phyloP scores from a whole-genome alignment of 1,284 basidiomycete genomes.

The Caloboletus firmus region DNA sequence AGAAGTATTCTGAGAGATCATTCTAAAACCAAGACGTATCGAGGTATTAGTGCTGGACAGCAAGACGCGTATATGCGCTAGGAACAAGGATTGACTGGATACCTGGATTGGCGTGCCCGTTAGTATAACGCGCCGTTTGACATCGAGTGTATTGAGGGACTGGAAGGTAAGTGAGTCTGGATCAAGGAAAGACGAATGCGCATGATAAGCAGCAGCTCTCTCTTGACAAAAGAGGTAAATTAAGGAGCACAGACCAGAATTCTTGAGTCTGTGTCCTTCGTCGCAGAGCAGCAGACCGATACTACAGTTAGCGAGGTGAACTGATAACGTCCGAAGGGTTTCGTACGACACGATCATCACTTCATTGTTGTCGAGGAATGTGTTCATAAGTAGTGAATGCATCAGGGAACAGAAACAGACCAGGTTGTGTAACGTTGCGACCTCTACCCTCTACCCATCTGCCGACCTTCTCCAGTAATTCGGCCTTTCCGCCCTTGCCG shows the following conservation, averaged over 20 bases:
- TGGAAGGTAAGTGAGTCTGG: constrained; percentile 88
- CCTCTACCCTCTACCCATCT: constrained; percentile 88
- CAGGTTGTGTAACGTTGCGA: constrained; percentile 85
- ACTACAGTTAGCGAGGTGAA: constrained; percentile 72
- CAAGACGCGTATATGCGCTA: constrained; percentile 4
- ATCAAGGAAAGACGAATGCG: constrained; percentile 1
- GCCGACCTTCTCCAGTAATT: constrained; percentile 74
- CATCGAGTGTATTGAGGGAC: constrained; percentile 82
- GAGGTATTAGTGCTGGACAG: too few relatives aligned
- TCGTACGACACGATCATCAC: constrained; percentile 99
- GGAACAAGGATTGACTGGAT: background rate
- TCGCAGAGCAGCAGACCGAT: constrained; percentile 95
- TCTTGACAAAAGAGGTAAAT: background rate
- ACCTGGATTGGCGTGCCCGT: constrained; percentile 97
- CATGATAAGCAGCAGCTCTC: constrained; percentile 13
- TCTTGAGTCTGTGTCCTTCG: constrained; percentile 97
- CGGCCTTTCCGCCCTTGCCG: constrained; percentile 85
- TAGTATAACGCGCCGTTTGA: constrained; percentile 92
- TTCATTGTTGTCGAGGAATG: constrained; percentile 31
- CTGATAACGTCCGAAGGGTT: constrained; percentile 83
- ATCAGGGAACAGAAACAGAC: constrained; percentile 42
- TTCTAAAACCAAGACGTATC: constrained; percentile 56
- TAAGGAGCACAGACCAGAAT: constrained; percentile 65
- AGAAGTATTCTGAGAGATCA: constrained; percentile 96
- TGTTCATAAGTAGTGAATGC: background rate